These are phyloP conservation scores for Penicillium janthinellum DNA, from an alignment of 2,329 filamentous ascomycete genomes.

Conservation along the genomic window DNA sequence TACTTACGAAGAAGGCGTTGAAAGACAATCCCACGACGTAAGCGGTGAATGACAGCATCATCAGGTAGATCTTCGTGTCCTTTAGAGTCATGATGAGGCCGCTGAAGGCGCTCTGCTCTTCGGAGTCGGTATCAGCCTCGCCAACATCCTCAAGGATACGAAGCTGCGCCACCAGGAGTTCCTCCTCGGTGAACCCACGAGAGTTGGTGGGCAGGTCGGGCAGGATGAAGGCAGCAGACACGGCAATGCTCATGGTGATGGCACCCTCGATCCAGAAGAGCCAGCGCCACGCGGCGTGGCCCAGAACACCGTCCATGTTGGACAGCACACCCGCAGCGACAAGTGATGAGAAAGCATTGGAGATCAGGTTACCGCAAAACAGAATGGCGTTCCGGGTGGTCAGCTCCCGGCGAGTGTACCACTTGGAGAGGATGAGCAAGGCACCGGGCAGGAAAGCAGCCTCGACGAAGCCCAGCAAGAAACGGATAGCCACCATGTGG, in stretches of 20 bases:
- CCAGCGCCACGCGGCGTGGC: slow-evolving; percentile 50
- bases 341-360: slow-evolving; percentile 50
- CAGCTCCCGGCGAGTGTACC: slow-evolving; percentile 51
- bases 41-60: slow-evolving; percentile 64
- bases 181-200: slow-evolving; percentile 48
- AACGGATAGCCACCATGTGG: slow-evolving; percentile 42
- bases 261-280: slow-evolving; percentile 59
- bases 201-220: slow-evolving; percentile 60
- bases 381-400: slow-evolving; percentile 50
- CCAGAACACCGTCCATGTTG: slow-evolving; percentile 45
- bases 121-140: slow-evolving; percentile 56
- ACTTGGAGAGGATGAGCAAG: slow-evolving; percentile 47
- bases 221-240: slow-evolving; percentile 40
- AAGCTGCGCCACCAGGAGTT: slow-evolving; percentile 53
- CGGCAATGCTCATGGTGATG: slow-evolving; percentile 47
- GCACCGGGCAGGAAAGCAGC: slow-evolving; percentile 44
- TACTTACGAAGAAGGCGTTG: slow-evolving; percentile 57
- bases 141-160: slow-evolving; percentile 62
- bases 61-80: slow-evolving; percentile 64
- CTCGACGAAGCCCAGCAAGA: slow-evolving; percentile 43
- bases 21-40: slow-evolving; percentile 63
- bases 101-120: slow-evolving; percentile 52
- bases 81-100: slow-evolving; percentile 62
- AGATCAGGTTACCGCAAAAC: slow-evolving; percentile 51
- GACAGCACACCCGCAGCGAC: slow-evolving; percentile 50